Conservation (phyloP, 345 rosid species). For the Raphanus sativus region DNA sequence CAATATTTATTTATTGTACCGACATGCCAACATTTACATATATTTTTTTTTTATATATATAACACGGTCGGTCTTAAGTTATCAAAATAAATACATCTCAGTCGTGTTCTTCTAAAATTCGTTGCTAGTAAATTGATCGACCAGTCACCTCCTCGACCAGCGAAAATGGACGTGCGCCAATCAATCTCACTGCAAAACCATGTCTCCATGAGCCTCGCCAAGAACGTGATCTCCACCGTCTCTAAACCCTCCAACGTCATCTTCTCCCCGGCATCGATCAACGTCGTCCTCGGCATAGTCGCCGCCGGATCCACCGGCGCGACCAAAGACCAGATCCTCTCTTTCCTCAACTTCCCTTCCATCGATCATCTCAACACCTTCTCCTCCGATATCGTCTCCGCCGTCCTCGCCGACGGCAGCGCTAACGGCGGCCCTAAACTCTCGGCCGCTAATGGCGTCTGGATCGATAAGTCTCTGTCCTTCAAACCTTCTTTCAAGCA, state of each 20-base stretch:
- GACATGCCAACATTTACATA: constrained; percentile 3
- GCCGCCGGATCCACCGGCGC: constrained; percentile 66
- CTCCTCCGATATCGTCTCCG: constrained; percentile 57
- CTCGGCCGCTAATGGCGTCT: constrained; percentile 61
- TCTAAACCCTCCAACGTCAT: constrained; percentile 60
- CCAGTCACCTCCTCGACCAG: constrained; percentile 23
- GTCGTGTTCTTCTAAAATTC: constrained; percentile 1
- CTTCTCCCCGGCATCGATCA: constrained; percentile 79
- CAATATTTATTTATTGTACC: background rate
- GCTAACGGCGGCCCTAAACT: constrained; percentile 63
- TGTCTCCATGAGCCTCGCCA: constrained; percentile 51
- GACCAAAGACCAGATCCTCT: constrained; percentile 71
- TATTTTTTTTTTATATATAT: background rate
- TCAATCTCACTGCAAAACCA: constrained; percentile 57
- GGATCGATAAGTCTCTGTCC: constrained; percentile 67
- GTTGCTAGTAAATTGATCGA: constrained; percentile 17
- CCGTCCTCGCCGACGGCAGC: constrained; percentile 71
- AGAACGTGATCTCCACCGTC: constrained; percentile 45
- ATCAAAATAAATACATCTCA: constrained; percentile 14
- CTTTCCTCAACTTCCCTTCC: constrained; percentile 66
- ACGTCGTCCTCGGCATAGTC: constrained; percentile 65
- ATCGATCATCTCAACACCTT: constrained; percentile 54
- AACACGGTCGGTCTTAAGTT: background rate
- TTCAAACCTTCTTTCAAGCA: constrained; percentile 60
- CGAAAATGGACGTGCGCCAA: constrained; percentile 64